Evolutionary conservation across 2,329 filamentous ascomycete species (phyloP).

Genomic region (Cladosporium sp.): DNA sequence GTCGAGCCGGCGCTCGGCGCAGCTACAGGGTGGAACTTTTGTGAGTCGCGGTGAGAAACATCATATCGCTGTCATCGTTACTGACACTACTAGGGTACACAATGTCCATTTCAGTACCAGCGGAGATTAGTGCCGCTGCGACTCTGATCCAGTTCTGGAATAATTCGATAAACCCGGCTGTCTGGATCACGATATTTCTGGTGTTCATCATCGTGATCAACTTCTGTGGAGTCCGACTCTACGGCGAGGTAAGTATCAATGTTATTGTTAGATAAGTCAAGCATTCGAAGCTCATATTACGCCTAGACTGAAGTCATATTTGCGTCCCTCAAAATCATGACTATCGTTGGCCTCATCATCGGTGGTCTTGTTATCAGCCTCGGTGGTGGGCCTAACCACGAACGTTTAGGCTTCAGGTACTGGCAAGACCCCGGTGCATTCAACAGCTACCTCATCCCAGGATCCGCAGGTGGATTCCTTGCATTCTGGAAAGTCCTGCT

Average conservation of each 20-base stretch:
- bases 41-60: constrained; percentile 17
- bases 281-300: constrained; percentile 30
- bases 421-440: constrained; percentile 61
- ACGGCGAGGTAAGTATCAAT: background rate
- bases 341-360: constrained; percentile 41
- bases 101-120: constrained; percentile 28
- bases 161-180: constrained; percentile 20
- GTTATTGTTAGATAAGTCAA: background rate
- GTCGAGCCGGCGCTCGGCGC: constrained; percentile 34
- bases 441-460: constrained; percentile 57
- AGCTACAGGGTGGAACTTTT: constrained; percentile 35
- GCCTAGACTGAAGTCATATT: constrained; percentile 52
- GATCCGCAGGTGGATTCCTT: constrained; percentile 57
- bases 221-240: constrained; percentile 49
- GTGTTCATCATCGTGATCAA: constrained; percentile 59
- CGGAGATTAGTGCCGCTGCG: constrained; percentile 60
- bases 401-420: constrained; percentile 59
- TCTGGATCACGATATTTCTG: constrained; percentile 56
- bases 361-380: constrained; percentile 55
- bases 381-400: constrained; percentile 53
- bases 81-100: background rate
- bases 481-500: constrained; percentile 53
- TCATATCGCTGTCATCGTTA: constrained; percentile 16
- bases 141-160: constrained; percentile 61
- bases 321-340: constrained; percentile 48